These are phyloP conservation scores for Dictyostelium purpureum DNA, from an alignment of 78 protist species.

Conservation along the genomic window DNA sequence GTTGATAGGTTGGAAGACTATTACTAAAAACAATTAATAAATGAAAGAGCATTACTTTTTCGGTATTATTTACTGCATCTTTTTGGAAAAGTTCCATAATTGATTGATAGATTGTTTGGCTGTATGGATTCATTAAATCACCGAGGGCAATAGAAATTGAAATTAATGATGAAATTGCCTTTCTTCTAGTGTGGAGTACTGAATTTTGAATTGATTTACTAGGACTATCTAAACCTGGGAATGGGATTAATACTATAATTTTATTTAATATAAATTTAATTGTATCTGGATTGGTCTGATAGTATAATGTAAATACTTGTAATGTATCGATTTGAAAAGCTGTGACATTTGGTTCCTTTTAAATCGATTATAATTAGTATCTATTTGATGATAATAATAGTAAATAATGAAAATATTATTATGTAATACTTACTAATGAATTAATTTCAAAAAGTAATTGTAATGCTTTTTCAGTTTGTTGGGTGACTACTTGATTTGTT, in stretches of 20 bases:
- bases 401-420: no score
- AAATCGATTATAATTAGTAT: no score
- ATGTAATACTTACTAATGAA: no score
- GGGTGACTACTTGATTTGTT: neutral
- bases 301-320: constrained; percentile 14
- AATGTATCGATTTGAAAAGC: constrained; percentile 71
- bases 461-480: constrained; percentile 6
- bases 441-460: neutral
- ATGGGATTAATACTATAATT: constrained; percentile 28
- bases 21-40: constrained; percentile 22
- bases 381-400: no score
- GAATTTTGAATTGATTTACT: neutral
- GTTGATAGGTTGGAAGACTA: constrained; percentile 2
- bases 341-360: constrained; percentile 52
- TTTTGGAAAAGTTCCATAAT: constrained; percentile 2
- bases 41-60: constrained; percentile 46
- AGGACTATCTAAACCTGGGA: neutral
- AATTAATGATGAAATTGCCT: constrained; percentile 19
- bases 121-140: constrained; percentile 31
- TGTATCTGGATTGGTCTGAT: constrained; percentile 26
- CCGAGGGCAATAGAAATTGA: neutral
- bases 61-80: constrained; percentile 2
- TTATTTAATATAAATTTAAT: constrained; percentile 39
- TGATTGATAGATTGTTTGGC: constrained; percentile 2
- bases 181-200: constrained; percentile 28